Evolutionary conservation across 2,329 filamentous ascomycete genomes (phyloP), one percentile per base, ranked within the genome.

Genomic region (Penicillium hesseltinei): DNA sequence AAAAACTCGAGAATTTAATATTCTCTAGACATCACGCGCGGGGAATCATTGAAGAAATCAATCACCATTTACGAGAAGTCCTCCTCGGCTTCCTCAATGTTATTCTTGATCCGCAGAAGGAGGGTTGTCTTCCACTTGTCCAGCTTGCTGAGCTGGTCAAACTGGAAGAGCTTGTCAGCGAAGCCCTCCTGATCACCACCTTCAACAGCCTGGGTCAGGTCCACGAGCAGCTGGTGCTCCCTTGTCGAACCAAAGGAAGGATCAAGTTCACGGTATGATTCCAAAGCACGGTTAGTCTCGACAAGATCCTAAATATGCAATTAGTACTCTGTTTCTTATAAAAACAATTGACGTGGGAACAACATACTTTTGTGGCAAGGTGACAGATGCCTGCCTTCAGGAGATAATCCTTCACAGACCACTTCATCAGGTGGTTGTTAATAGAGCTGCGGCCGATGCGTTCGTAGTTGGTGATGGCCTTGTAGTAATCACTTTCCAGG

Each of bases 51-150:
- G 49, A 57, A 51, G 35, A 64, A 63, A 61, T 56, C 48, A 54
- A 61, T 40, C 23, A 35, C 44, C 60, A 46, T 68, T 71, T 76
- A 89, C 61, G 87, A 87, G 68, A 89, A 89, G 68, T 89, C 87
- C 63, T 89, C 87, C 40, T 80, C 84, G 62, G 82, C 80, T 70
- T 86, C 82, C 77, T 93, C 88, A 67, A 96, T 95, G 53, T 82
- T 82, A 68, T 88, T 87, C 87, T 97, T 97, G 69, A 97, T 83
- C 66, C 87, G 84, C 70, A 96, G 78, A 62, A 96, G 76, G 57
- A 96, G 80, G 33, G 88, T 90, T 50, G 90, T 96, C 88, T 97
- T 96, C 93, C 93, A 97, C 80, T 93, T 94, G 73, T 97, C 92
- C 70, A 97, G 79, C 81, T 94, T 94, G 78, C 88, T 94, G 78